These are phyloP conservation scores for Phalaenopsis equestris DNA, from an alignment of 106 monocot species.

Conservation along the genomic window DNA sequence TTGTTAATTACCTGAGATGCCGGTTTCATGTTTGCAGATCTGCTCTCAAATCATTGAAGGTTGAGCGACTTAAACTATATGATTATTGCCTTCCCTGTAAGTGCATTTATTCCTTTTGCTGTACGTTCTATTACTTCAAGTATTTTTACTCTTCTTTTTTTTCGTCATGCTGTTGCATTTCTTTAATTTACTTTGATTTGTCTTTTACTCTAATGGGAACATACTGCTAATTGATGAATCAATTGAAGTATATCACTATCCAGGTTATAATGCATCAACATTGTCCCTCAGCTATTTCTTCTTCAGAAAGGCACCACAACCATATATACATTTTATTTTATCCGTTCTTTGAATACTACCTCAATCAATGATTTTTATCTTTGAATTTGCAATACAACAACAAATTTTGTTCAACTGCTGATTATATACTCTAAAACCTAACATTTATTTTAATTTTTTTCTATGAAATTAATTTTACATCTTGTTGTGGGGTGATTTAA, in stretches of 20 bases:
- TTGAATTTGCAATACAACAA: too few relatives aligned
- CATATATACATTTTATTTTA: neutral
- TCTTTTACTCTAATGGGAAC: neutral
- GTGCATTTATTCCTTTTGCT: constrained; percentile 2
- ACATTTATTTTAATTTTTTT: too few relatives aligned
- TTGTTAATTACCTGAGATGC: neutral
- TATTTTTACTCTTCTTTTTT: neutral
- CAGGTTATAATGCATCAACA: neutral
- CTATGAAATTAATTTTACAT: too few relatives aligned
- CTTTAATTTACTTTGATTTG: neutral
- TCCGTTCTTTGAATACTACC: too few relatives aligned
- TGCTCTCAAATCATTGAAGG: constrained; percentile 54
- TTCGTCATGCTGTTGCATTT: neutral
- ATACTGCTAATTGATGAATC: neutral
- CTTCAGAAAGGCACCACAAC: neutral
- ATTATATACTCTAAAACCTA: too few relatives aligned
- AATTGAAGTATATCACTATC: neutral
- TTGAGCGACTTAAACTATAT: constrained; percentile 58
- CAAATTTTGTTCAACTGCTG: too few relatives aligned
- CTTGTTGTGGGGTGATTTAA: too few relatives aligned
- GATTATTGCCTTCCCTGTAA: constrained; percentile 81
- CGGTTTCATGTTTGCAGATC: constrained; percentile 33
- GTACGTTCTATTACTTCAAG: neutral
- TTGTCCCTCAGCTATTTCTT: neutral
- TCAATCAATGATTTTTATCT: too few relatives aligned